Base-by-base conservation (phyloP, 306 rosid genomes). In the Vicia sativa region DNA sequence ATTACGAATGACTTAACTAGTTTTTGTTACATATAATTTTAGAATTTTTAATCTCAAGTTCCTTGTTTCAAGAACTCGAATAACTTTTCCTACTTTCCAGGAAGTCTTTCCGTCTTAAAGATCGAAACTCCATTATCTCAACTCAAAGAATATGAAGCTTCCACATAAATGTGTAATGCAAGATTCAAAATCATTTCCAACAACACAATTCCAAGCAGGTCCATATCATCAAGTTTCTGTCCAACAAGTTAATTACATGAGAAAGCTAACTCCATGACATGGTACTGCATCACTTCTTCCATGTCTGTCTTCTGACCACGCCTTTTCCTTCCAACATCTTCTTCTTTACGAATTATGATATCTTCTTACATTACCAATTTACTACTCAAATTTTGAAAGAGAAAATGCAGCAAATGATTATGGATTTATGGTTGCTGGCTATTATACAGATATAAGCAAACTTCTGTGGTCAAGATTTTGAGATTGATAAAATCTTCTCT, bases 261-360 rank as follows among this genome's bases (percentile, higher is more conserved):
- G 14, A 48, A 86, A 46, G 91, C 85, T 42, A 85, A 80, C 58
- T 79, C 90, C 85, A 82, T 81, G 49, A 81, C 92, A 62, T 62
- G 79, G 65, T 45, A 77, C 79, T 84, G 88, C 85, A 80, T 74
- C 52, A 13, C 55, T 45, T 77, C 70, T 28, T 85, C 65, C 91
- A 87, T 85, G 65, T 90, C 89, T 26, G 85, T 80, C 73, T 85
- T 23, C 79, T 77, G 75, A 85, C 83, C 71, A 79, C 86, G 13
- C 77, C 88, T 80, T 85, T 90, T 75, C 90, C 91, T 71, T 90
- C 91, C 85, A 87, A 65, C 91, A 87, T 90, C 71, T 80, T 80
- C n/a, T 31, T 31, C 37, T 31, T 34, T 34, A 9, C 7, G 9
- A 2, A 9, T 34, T 34, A 31, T 31, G 37, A 31, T 31, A 6